Base-by-base conservation (phyloP, 2,329 filamentous ascomycete genomes). In the Aciculosporium take region DNA sequence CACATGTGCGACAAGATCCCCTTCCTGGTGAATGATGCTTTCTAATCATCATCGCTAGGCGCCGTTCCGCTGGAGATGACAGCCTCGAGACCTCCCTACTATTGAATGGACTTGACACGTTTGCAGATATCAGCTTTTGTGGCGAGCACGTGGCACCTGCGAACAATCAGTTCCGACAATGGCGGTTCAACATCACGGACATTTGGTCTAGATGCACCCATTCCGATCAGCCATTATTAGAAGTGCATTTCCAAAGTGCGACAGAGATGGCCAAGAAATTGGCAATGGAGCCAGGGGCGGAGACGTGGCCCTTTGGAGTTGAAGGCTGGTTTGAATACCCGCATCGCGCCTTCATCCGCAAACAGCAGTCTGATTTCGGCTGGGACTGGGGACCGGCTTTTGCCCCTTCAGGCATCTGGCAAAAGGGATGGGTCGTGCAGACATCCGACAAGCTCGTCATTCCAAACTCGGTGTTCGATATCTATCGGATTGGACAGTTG, bases 371-470 rank as follows among this genome's bases (percentile, higher is more conserved):
- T 7, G 74, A 79, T 52, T 79, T 79, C 53, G 76, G 76, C 2
- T 80, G 75, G 76, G 74, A 78, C 45, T 76, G 73, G 73, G 72
- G 72, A 8, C 72, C 72, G 8, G 71, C 69, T 0, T 76, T 79
- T 51, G 64, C 67, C n/a, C 73, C 76, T 0, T 69, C 71, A n/a
- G 76, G 76, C 2, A 70, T 74, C 6, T 81, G 75, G 76, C 65
- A 71, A 46, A 69, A 73, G 32, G 74, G 71, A 1, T 74, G 68
- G 52, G 55, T 76, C 1, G 61, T 77, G 10, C 72, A 78, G 23
- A 8, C 30, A 12, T 35, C 32, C 8, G 10, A 23, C 6, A 18
- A 31, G 5, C 39, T 41, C 17, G 23, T 27, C n/a, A 25, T 33
- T 48, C 52, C 2, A 64, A 74, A 77, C 49, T 67, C 68, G 1